phyloP scores from a whole-genome alignment of 108 stramenopile species.

The Discostella stelligeroides region DNA sequence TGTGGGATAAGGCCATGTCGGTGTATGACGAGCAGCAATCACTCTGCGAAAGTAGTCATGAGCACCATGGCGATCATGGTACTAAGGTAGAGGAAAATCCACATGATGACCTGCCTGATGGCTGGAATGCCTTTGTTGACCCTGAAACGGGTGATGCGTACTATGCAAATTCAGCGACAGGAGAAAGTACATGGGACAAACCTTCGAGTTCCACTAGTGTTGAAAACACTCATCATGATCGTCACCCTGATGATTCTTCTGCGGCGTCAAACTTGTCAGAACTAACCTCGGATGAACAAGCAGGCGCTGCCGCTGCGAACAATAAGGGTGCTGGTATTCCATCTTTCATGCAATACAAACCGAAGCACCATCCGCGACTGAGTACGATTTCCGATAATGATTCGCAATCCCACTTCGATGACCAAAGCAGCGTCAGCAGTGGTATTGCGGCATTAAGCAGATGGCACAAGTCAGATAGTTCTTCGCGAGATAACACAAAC shows the following conservation, averaged over 20 bases:
- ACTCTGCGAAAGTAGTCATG: conserved; percentile 14
- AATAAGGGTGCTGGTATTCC: neutral
- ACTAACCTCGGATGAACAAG: neutral
- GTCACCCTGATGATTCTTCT: neutral
- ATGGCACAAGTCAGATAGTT: conserved; percentile 3
- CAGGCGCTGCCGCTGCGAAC: neutral
- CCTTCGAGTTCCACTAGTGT: conserved; percentile 25
- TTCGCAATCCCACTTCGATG: conserved; percentile 12
- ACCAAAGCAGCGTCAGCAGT: conserved; percentile 11
- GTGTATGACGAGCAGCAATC: conserved; percentile 26
- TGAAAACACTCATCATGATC: neutral
- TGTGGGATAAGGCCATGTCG: conserved; percentile 32
- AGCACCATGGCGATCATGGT: neutral
- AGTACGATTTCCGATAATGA: neutral
- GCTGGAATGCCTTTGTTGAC: conserved; percentile 79
- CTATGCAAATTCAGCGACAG: conserved; percentile 83
- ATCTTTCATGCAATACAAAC: neutral
- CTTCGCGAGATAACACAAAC: too few relatives aligned
- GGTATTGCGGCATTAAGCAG: conserved; percentile 30
- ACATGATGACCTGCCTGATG: conserved; percentile 48
- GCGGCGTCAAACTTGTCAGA: neutral
- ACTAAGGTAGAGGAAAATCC: neutral
- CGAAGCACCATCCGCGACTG: neutral
- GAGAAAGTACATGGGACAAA: conserved; percentile 78
- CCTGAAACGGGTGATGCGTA: conserved; percentile 68